phyloP scores from a whole-genome alignment of 768 basidiomycete species.

The Multifurca ochricompacta region DNA sequence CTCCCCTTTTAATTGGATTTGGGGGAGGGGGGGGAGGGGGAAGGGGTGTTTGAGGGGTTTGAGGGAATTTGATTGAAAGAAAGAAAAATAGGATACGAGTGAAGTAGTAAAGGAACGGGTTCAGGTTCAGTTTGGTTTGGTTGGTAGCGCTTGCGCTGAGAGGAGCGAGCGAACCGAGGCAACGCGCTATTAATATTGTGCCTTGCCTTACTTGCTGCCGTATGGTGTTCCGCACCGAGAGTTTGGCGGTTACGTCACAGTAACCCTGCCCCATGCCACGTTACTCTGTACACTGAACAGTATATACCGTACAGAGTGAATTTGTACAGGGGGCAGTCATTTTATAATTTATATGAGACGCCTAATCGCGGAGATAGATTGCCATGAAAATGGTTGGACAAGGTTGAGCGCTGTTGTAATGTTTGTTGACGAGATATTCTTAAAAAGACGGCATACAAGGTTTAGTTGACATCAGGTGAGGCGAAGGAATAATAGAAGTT shows the following conservation, averaged over 20 bases:
- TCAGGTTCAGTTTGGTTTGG: constrained; percentile 8
- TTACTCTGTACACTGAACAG: not conserved
- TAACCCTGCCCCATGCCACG: constrained; percentile 9
- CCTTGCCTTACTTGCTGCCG: constrained; percentile 3
- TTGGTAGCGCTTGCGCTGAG: constrained; percentile 7
- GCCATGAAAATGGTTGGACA: not conserved
- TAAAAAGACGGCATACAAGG: too few relatives aligned
- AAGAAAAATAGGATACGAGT: not conserved
- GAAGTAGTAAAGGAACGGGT: not conserved
- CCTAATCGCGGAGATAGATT: constrained; percentile 3
- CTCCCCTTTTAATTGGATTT: too few relatives aligned
- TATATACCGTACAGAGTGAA: not conserved
- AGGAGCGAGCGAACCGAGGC: constrained; percentile 15
- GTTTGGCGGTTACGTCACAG: constrained; percentile 19
- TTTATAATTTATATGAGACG: not conserved
- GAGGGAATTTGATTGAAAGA: not conserved
- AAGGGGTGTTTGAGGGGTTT: not conserved
- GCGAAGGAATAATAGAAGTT: too few relatives aligned
- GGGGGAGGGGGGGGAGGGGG: constrained; percentile 1
- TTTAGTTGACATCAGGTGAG: too few relatives aligned
- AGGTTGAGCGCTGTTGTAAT: constrained; percentile 1
- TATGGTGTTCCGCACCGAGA: not conserved
- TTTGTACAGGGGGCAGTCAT: not conserved
- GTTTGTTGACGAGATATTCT: too few relatives aligned
- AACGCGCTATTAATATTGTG: not conserved